phyloP scores from a whole-genome alignment of 2,329 filamentous ascomycete species.

The Plenodomus biglobosus region DNA sequence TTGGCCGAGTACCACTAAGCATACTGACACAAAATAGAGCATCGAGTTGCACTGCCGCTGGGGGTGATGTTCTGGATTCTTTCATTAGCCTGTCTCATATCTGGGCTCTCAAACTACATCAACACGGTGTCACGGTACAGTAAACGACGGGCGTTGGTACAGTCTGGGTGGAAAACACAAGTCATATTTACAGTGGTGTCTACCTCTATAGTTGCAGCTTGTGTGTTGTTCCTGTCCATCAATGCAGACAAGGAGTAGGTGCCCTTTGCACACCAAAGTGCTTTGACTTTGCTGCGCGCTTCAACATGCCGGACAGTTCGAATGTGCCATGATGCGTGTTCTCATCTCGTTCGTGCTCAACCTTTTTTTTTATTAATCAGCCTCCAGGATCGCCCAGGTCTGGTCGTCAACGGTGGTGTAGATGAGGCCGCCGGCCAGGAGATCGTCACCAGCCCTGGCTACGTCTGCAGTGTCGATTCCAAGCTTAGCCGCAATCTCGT shows the following conservation, averaged over 20 bases:
- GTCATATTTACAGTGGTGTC: constrained; percentile 58
- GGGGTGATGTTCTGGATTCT: constrained; percentile 87
- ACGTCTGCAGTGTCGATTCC: constrained; percentile 71
- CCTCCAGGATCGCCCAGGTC: constrained; percentile 85
- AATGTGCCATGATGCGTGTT: no score
- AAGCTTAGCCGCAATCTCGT: constrained; percentile 69
- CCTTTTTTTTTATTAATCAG: no score
- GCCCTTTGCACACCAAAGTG: background rate
- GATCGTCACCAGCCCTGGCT: constrained; percentile 75
- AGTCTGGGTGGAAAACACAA: constrained; percentile 92
- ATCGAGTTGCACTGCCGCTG: constrained; percentile 76
- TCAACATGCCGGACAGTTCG: no score
- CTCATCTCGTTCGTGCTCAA: no score
- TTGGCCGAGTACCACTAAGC: background rate
- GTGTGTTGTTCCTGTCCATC: constrained; percentile 46
- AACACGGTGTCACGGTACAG: constrained; percentile 81
- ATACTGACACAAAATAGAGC: constrained; percentile 56
- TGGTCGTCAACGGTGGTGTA: constrained; percentile 92
- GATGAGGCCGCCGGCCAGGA: constrained; percentile 71
- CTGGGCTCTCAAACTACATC: constrained; percentile 85
- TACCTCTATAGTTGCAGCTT: constrained; percentile 46
- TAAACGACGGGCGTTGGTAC: constrained; percentile 76
- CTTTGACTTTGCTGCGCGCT: background rate
- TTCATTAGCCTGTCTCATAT: constrained; percentile 71
- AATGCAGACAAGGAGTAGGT: constrained; percentile 34